Percentiles rank a stretch among this genome's conserved stretches.
Evolutionary conservation across 208 protist species (phyloP).

Genomic region (Tritrichomonas foetus): DNA sequence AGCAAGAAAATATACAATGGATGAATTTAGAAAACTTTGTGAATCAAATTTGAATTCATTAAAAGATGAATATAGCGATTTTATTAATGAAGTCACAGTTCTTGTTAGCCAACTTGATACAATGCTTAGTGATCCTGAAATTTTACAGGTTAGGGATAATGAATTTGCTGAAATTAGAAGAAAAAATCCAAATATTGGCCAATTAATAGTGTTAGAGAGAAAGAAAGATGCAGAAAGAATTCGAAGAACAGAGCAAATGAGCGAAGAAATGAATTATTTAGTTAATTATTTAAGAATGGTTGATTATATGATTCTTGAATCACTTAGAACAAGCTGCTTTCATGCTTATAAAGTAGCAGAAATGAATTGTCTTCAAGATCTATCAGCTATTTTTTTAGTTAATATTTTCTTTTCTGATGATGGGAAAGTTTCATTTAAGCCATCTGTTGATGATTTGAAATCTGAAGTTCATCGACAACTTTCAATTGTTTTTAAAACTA

Average conservation of each 20-base stretch:
- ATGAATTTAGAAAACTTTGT: not conserved
- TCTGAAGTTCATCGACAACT: not conserved
- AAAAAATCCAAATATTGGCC: constrained; percentile 31
- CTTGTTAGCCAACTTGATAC: not conserved
- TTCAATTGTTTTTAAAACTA: not conserved
- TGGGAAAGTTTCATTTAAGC: constrained; percentile 1
- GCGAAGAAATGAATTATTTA: not conserved
- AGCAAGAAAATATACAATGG: not conserved
- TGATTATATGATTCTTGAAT: not conserved
- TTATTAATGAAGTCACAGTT: not conserved
- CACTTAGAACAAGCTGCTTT: not conserved
- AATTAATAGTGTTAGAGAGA: not conserved
- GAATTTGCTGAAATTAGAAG: not conserved
- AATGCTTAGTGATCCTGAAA: not conserved
- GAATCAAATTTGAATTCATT: not conserved
- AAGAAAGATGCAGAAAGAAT: constrained; percentile 6
- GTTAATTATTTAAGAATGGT: not conserved
- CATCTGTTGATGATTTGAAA: not conserved
- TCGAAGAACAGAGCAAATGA: not conserved
- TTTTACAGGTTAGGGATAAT: not conserved
- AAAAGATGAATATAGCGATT: not conserved
- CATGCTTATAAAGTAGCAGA: not conserved
- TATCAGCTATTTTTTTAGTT: constrained; percentile 9
- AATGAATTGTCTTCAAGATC: not conserved
- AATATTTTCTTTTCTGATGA: constrained; percentile 10